Percentiles rank a stretch among this genome's conserved stretches.
These are phyloP conservation scores for Lactuca sativa DNA, from an alignment of 129 eudicot genomes.

Conservation along the genomic window DNA sequence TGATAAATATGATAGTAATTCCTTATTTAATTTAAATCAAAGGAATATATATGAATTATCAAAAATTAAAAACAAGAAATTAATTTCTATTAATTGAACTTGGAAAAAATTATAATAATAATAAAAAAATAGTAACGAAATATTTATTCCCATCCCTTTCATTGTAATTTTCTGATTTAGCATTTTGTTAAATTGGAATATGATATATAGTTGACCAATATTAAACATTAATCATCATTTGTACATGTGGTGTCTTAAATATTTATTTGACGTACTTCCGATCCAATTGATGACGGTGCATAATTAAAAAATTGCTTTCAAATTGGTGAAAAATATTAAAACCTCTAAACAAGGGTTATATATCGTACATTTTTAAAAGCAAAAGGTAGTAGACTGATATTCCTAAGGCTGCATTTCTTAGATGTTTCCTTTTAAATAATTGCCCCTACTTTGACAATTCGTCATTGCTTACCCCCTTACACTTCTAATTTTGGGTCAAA, in stretches of 20 bases:
- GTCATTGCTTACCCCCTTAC: conserved; percentile 17
- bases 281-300: conserved; percentile 12
- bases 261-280: neutral
- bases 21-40: no score
- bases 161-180: no score
- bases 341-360: neutral
- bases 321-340: conserved; percentile 3
- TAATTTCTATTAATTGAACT: no score
- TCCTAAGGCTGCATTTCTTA: neutral
- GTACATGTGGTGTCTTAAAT: neutral
- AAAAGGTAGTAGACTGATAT: neutral
- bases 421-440: conserved; percentile 17
- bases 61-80: no score
- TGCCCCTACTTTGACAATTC: conserved; percentile 9
- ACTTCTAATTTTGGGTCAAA: conserved; percentile 13
- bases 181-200: no score
- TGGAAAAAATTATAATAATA: no score
- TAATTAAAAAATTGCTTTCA: neutral
- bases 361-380: conserved; percentile 8
- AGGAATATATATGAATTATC: no score
- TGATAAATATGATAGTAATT: no score
- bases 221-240: neutral
- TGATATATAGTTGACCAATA: neutral
- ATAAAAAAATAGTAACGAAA: no score
- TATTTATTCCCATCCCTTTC: no score